These are phyloP conservation scores for Xylaria nigripes DNA, from an alignment of 495 filamentous ascomycete species.

Conservation along the genomic window DNA sequence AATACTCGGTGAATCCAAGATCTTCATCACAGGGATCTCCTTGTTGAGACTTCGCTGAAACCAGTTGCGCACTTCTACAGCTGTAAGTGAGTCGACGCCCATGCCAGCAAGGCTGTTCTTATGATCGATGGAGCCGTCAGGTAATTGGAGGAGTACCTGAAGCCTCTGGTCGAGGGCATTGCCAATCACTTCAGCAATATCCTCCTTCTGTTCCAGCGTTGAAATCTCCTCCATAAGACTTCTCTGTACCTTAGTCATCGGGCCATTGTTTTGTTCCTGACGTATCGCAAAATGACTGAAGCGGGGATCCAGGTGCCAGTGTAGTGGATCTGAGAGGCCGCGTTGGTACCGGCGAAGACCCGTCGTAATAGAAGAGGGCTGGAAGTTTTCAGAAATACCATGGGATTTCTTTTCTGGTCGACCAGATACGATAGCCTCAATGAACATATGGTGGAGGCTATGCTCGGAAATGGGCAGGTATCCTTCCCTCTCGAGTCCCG, in stretches of 20 bases:
- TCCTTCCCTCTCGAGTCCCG: conserved; percentile 35
- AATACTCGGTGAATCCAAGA: conserved; percentile 29
- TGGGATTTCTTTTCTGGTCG: conserved; percentile 14
- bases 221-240: conserved; percentile 22
- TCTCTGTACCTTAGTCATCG: not conserved
- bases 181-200: conserved; percentile 18
- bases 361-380: conserved; percentile 30
- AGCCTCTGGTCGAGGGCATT: conserved; percentile 22
- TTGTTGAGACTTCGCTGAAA: conserved; percentile 35
- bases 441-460: conserved; percentile 52
- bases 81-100: conserved; percentile 57
- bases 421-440: conserved; percentile 45
- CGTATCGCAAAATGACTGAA: conserved; percentile 30
- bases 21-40: conserved; percentile 39
- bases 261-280: not conserved
- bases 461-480: conserved; percentile 50
- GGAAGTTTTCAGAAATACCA: conserved; percentile 3
- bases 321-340: conserved; percentile 17
- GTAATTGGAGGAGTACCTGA: conserved; percentile 25
- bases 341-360: conserved; percentile 31
- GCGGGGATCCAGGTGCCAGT: conserved; percentile 35
- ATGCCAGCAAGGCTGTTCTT: conserved; percentile 29
- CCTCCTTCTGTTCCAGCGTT: conserved; percentile 4
- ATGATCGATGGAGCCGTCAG: conserved; percentile 16
- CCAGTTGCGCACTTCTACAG: conserved; percentile 59